Conservation (phyloP, 306 rosid species). For the Biancaea sappan region DNA sequence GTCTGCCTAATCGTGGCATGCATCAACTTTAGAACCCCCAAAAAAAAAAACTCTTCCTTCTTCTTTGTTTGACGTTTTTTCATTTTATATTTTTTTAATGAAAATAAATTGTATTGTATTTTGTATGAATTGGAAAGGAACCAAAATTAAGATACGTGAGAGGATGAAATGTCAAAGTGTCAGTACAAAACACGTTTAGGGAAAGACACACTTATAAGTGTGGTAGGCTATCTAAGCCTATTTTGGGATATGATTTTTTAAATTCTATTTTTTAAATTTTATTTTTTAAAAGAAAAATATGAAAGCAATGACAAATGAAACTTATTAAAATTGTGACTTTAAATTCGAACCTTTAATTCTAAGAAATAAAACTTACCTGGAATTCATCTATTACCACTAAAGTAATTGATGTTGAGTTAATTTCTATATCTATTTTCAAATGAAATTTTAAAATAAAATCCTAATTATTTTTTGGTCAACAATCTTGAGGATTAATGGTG, state of each 20-base stretch:
- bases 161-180: conserved; percentile 23
- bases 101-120: neutral
- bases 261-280: too few species aligned
- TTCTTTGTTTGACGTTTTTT: neutral
- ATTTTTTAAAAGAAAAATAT: too few species aligned
- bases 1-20: neutral
- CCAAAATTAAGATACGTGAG: neutral
- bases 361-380: too few species aligned
- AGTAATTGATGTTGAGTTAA: too few species aligned
- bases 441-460: too few species aligned
- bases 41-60: neutral
- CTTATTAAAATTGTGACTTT: too few species aligned
- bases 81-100: neutral
- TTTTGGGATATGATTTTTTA: too few species aligned
- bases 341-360: too few species aligned
- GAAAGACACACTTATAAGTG: conserved; percentile 21
- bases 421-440: too few species aligned
- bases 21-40: too few species aligned
- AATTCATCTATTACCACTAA: too few species aligned
- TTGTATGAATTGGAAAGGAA: neutral
- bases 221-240: conserved; percentile 13
- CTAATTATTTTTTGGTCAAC: conserved; percentile 40
- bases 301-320: too few species aligned
- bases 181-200: conserved; percentile 28
- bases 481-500: conserved; percentile 19